A percentile compares a stretch with the other conserved stretches of the same genome.
Conservation (phyloP, 2,329 filamentous ascomycete genomes). For the Scedosporium dehoogii region DNA sequence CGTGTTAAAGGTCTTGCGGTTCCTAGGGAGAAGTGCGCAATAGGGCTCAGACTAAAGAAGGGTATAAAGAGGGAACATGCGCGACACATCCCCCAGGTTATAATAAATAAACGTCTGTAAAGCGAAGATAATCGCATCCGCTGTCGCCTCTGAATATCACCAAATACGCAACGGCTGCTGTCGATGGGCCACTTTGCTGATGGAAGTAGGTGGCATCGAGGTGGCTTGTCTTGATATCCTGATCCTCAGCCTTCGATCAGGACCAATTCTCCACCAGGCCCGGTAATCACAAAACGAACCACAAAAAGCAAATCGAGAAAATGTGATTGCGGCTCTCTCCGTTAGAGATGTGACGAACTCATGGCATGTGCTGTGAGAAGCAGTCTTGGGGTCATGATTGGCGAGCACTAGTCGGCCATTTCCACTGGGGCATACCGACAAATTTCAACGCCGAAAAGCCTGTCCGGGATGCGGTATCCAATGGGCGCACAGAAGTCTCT, state of each 20-base stretch:
- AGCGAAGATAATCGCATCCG: no score
- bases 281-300: not conserved
- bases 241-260: not conserved
- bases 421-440: not conserved
- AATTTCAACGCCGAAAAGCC: not conserved
- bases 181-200: no score
- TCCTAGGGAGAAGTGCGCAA: not conserved
- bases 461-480: not conserved
- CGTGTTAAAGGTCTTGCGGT: conserved; percentile 1
- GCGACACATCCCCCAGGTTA: not conserved
- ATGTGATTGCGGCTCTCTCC: conserved; percentile 10
- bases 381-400: conserved; percentile 10
- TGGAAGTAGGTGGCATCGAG: not conserved
- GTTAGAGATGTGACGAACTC: conserved; percentile 12
- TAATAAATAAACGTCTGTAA: no score
- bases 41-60: not conserved
- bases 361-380: conserved; percentile 11
- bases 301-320: not conserved
- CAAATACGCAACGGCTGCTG: no score
- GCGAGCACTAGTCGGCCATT: conserved; percentile 2
- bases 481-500: not conserved
- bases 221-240: not conserved
- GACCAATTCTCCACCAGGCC: not conserved
- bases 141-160: no score
- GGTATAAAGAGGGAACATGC: conserved; percentile 1